A percentile compares a stretch with the other conserved stretches of the same genome.
These are phyloP conservation scores for Pseudogymnoascus sp. DNA, from an alignment of 2,329 filamentous ascomycete species.

Conservation along the genomic window DNA sequence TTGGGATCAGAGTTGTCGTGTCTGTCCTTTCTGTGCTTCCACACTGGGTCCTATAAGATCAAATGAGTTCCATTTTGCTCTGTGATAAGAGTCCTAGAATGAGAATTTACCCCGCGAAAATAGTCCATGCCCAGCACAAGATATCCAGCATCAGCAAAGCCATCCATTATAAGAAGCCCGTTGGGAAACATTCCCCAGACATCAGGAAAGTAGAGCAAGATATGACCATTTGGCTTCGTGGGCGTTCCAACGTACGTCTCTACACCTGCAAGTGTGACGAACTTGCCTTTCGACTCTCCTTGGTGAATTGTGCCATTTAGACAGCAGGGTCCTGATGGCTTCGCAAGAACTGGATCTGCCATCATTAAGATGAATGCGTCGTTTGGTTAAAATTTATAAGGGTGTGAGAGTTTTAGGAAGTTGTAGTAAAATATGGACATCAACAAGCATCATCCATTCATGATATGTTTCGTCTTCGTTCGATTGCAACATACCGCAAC, in stretches of 20 bases:
- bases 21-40: conserved; percentile 34
- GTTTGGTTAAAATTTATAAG: not conserved
- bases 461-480: not conserved
- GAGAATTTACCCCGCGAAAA: conserved; percentile 35
- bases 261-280: conserved; percentile 31
- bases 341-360: conserved; percentile 26
- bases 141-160: conserved; percentile 40
- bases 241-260: conserved; percentile 36
- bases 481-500: not conserved
- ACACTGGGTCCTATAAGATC: conserved; percentile 36
- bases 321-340: conserved; percentile 36
- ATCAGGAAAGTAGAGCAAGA: conserved; percentile 42
- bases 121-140: conserved; percentile 40
- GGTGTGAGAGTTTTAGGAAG: not conserved
- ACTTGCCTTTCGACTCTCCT: conserved; percentile 34
- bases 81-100: not conserved
- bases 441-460: not conserved
- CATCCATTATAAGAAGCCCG: conserved; percentile 41
- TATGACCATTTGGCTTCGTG: conserved; percentile 34
- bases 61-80: not conserved
- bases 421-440: not conserved
- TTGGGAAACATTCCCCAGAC: conserved; percentile 41
- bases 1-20: conserved; percentile 31
- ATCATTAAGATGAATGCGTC: not conserved
- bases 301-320: conserved; percentile 36